Evolutionary conservation across 2,329 filamentous ascomycete species (phyloP).

Genomic region (Fusarium euwallaceae): DNA sequence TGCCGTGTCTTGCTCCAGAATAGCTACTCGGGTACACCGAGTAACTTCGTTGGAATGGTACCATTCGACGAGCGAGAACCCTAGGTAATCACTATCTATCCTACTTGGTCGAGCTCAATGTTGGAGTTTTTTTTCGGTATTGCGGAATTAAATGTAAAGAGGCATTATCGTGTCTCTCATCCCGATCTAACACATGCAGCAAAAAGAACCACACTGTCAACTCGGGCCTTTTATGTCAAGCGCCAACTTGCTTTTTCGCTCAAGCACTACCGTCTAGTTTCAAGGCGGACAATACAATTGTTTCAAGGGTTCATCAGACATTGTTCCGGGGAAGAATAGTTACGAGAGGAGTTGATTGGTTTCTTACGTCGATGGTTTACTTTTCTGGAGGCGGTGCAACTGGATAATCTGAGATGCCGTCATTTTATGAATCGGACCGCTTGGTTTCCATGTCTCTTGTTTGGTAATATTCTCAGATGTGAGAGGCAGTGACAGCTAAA

Average conservation of each 20-base stretch:
- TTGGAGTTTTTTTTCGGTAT: too few relatives aligned
- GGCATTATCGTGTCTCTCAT: neutral
- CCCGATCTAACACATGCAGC: neutral
- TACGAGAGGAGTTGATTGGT: neutral
- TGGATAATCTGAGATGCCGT: neutral
- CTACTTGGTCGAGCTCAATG: neutral
- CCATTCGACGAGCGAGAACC: too few relatives aligned
- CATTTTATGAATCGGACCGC: constrained; percentile 1
- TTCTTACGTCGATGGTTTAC: neutral
- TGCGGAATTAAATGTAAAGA: neutral
- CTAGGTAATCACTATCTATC: neutral
- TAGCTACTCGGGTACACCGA: too few relatives aligned
- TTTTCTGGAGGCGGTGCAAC: neutral
- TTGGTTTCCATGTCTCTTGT: neutral
- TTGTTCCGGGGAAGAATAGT: neutral
- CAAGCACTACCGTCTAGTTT: neutral
- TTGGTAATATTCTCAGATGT: neutral
- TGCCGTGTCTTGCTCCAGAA: neutral
- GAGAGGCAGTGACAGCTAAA: neutral
- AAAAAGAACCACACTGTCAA: neutral
- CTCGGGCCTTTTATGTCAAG: constrained; percentile 1
- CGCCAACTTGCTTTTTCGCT: neutral
- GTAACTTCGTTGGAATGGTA: neutral
- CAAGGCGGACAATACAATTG: neutral
- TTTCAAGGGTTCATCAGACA: neutral